A percentile compares a stretch with the other conserved stretches of the same genome.
These are phyloP conservation scores for Botrytis galanthina DNA, from an alignment of 2,329 filamentous ascomycete species.

Conservation along the genomic window DNA sequence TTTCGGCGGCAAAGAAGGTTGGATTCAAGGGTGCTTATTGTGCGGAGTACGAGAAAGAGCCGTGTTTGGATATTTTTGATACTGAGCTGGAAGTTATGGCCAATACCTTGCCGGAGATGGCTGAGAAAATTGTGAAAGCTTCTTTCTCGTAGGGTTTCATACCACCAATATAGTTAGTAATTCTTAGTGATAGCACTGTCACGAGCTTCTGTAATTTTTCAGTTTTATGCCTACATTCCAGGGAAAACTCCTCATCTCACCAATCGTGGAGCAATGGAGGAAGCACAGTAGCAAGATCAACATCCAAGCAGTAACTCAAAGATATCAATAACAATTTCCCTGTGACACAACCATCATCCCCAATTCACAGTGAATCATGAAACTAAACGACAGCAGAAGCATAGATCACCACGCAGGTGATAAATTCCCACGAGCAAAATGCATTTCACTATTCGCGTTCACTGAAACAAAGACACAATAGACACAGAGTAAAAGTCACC, in stretches of 20 bases:
- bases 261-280: neutral
- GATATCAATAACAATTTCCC: neutral
- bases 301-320: neutral
- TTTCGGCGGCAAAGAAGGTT: conserved; percentile 49
- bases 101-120: conserved; percentile 48
- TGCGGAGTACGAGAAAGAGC: conserved; percentile 51
- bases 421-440: neutral
- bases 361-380: neutral
- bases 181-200: neutral
- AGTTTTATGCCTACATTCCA: too few relatives aligned
- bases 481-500: neutral
- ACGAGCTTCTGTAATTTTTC: neutral
- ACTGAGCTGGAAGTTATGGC: conserved; percentile 50
- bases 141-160: neutral
- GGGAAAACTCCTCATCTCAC: neutral
- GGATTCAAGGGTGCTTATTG: conserved; percentile 54
- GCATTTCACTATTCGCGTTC: neutral
- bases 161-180: neutral
- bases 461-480: neutral
- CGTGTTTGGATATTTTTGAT: conserved; percentile 48
- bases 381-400: neutral
- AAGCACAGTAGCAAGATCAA: neutral
- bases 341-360: neutral
- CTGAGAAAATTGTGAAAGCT: conserved; percentile 39
- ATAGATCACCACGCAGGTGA: neutral